Conservation (phyloP, 345 rosid species). For the Firmiana major region DNA sequence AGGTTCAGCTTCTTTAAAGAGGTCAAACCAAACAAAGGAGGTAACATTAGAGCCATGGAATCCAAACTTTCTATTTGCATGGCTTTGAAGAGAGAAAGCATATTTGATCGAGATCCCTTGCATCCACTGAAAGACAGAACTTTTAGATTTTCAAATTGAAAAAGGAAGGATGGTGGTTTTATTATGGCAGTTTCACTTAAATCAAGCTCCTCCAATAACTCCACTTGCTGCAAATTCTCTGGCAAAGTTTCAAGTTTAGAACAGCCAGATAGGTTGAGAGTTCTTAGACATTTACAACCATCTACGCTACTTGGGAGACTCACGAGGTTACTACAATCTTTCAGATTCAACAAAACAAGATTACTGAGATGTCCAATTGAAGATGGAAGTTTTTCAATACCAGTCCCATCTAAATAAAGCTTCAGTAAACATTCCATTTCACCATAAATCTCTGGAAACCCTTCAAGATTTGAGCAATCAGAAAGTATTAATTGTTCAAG, state of each 20-base stretch:
- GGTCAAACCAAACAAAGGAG: constrained; percentile 22
- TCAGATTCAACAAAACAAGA: constrained; percentile 23
- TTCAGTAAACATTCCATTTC: constrained; percentile 16
- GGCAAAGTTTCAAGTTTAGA: background rate
- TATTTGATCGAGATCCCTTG: background rate
- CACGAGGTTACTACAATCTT: constrained; percentile 19
- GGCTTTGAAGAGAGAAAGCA: too few species aligned
- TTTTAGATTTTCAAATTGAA: constrained; percentile 19
- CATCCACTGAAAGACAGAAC: constrained; percentile 9
- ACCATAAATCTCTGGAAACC: constrained; percentile 17
- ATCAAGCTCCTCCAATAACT: background rate
- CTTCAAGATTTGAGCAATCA: background rate
- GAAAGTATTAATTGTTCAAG: too few species aligned
- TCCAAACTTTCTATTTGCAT: background rate
- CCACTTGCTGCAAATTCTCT: background rate
- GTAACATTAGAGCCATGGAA: background rate
- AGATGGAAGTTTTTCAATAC: constrained; percentile 22
- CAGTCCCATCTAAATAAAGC: constrained; percentile 21
- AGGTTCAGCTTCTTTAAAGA: constrained; percentile 25
- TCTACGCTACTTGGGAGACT: constrained; percentile 25
- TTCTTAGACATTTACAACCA: constrained; percentile 18
- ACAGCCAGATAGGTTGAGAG: constrained; percentile 1
- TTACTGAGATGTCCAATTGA: constrained; percentile 13
- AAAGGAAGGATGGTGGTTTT: background rate
- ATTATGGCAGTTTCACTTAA: constrained; percentile 22